Percentiles rank a stretch among this genome's conserved stretches.
Evolutionary conservation across 768 basidiomycete species (phyloP).

Genomic region (Serendipita sp.): DNA sequence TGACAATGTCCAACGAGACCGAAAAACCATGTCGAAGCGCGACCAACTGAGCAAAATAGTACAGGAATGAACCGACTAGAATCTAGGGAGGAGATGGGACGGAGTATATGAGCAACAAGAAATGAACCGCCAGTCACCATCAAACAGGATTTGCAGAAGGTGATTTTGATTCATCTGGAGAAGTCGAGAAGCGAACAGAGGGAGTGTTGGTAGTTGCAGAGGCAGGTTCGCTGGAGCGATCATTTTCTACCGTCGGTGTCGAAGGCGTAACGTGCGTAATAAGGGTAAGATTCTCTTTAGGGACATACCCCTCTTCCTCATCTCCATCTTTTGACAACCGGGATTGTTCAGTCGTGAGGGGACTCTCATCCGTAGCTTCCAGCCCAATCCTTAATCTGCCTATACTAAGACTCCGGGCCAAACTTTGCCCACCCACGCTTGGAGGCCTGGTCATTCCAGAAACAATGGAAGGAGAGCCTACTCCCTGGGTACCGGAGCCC

Average conservation of each 20-base stretch:
- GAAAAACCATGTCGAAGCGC: too few relatives aligned
- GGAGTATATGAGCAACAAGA: not conserved
- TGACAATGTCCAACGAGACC: too few relatives aligned
- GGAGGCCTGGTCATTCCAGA: conserved; percentile 3
- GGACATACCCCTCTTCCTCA: not conserved
- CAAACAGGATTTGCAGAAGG: not conserved
- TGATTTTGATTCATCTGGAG: not conserved
- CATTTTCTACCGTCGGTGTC: not conserved
- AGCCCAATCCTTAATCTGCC: not conserved
- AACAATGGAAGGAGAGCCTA: not conserved
- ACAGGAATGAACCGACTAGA: not conserved
- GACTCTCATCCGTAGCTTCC: not conserved
- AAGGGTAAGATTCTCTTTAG: too few relatives aligned
- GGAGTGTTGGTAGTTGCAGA: not conserved
- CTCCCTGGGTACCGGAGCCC: conserved; percentile 16
- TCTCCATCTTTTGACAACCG: not conserved
- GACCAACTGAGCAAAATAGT: not conserved
- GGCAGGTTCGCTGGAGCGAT: not conserved
- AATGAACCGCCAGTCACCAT: not conserved
- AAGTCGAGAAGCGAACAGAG: not conserved
- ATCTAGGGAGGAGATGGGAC: not conserved
- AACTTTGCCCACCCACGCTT: not conserved
- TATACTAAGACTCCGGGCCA: not conserved
- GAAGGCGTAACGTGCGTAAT: not conserved
- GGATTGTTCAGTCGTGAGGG: not conserved